Percentiles rank a stretch among this genome's conserved stretches.
Evolutionary conservation across 495 filamentous ascomycete genomes (phyloP).

Genomic region (Rhypophila decipiens): DNA sequence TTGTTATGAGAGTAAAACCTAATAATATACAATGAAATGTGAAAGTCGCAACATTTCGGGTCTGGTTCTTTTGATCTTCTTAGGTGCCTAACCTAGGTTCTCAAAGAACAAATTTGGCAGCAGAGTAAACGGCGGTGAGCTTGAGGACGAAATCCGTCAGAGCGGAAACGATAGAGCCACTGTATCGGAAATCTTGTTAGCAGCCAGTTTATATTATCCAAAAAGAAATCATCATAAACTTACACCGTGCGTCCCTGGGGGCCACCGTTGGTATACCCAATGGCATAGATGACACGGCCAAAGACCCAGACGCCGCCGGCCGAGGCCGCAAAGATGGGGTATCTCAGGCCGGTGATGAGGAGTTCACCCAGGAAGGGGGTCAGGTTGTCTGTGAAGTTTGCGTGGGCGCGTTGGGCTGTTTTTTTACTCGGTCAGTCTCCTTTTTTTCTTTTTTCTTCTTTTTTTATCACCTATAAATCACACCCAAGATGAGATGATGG

Average conservation of each 20-base stretch:
- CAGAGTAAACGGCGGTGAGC: constrained; percentile 26
- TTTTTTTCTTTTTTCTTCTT: constrained; percentile 9
- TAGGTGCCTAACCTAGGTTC: no score
- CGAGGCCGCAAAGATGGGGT: constrained; percentile 47
- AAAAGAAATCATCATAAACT: constrained; percentile 14
- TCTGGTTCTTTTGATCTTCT: no score
- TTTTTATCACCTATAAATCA: neutral
- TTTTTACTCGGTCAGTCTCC: constrained; percentile 19
- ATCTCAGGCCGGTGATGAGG: constrained; percentile 48
- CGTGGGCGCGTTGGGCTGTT: constrained; percentile 62
- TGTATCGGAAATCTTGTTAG: neutral
- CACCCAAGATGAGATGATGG: neutral
- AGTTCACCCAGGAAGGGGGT: constrained; percentile 52
- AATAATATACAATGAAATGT: no score
- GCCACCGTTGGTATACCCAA: constrained; percentile 55
- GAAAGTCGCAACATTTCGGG: no score
- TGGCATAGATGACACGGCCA: constrained; percentile 46
- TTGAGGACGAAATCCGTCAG: constrained; percentile 22
- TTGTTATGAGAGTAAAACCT: no score
- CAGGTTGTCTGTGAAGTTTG: constrained; percentile 64
- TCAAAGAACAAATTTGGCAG: constrained; percentile 23
- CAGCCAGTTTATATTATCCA: neutral
- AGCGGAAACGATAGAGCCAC: constrained; percentile 13
- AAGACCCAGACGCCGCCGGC: constrained; percentile 53
- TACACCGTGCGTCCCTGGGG: constrained; percentile 30